Conservation (phyloP, 2,329 filamentous ascomycete genomes). For the Fusarium pseudonygamai region DNA sequence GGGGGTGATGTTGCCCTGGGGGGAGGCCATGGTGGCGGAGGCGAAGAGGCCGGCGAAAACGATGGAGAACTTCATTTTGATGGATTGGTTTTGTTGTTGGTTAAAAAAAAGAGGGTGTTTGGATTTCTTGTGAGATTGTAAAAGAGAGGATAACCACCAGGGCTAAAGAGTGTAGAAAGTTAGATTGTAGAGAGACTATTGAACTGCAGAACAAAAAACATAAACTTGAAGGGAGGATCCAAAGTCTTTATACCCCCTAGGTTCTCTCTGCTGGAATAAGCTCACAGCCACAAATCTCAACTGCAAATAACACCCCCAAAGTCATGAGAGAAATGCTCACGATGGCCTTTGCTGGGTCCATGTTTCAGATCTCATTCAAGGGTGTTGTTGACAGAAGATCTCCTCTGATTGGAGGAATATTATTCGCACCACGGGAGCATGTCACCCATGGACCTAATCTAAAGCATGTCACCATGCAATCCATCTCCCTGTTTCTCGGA, state of each 20-base stretch:
- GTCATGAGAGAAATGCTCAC: too few relatives aligned
- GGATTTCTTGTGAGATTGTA: not conserved
- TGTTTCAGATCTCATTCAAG: slow-evolving; percentile 24
- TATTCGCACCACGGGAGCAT: not conserved
- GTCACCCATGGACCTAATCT: not conserved
- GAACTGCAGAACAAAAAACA: not conserved
- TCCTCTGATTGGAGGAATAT: slow-evolving; percentile 23
- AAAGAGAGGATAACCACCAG: slow-evolving; percentile 41
- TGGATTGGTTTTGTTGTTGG: not conserved
- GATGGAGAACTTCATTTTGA: slow-evolving; percentile 42
- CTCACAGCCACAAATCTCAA: too few relatives aligned
- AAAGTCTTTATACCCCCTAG: slow-evolving; percentile 20
- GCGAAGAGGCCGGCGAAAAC: slow-evolving; percentile 36
- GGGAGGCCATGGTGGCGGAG: slow-evolving; percentile 31
- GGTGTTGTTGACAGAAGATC: not conserved
- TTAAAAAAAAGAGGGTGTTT: not conserved
- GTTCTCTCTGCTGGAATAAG: too few relatives aligned
- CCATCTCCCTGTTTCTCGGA: not conserved
- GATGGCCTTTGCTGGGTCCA: not conserved
- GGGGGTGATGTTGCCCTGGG: slow-evolving; percentile 38
- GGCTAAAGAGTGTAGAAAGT: slow-evolving; percentile 32
- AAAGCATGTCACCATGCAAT: not conserved
- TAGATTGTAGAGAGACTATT: slow-evolving; percentile 18
- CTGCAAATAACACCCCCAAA: too few relatives aligned
- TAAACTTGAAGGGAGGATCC: not conserved